Evolutionary conservation across 148 eudicot species (phyloP).

Genomic region (Rhododendron ferrugineum): DNA sequence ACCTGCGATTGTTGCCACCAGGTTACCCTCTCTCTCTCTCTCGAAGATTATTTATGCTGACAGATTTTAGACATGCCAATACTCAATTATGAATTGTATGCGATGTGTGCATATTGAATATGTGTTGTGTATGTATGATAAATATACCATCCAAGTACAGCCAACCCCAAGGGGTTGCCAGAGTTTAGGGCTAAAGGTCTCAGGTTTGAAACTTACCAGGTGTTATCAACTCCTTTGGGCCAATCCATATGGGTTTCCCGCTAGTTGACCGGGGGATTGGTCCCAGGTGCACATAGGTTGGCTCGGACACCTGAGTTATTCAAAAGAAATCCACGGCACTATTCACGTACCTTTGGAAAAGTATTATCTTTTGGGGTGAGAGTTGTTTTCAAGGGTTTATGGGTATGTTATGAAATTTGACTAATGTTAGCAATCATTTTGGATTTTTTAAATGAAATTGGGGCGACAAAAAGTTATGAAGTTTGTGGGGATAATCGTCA

Average conservation of each 20-base stretch:
- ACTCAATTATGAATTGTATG: neutral
- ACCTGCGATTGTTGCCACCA: conserved; percentile 80
- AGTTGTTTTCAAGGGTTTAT: neutral
- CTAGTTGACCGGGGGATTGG: too few species aligned
- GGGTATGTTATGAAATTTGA: neutral
- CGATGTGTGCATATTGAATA: neutral
- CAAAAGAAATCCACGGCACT: neutral
- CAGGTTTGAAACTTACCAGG: too few species aligned
- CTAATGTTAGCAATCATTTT: neutral
- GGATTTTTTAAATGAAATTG: neutral
- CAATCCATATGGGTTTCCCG: too few species aligned
- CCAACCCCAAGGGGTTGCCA: neutral
- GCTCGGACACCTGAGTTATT: too few species aligned
- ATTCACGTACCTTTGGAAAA: neutral
- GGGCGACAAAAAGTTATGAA: neutral
- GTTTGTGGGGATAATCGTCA: neutral
- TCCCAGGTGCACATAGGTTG: too few species aligned
- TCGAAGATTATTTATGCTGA: neutral
- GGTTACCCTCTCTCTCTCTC: conserved; percentile 22
- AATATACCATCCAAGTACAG: neutral
- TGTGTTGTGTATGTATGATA: neutral
- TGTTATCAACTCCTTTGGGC: too few species aligned
- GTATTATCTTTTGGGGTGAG: neutral
- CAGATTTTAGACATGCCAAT: neutral
- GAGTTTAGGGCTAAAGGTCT: too few species aligned